Conservation (phyloP, 345 rosid genomes). For the Lumnitzera littorea region DNA sequence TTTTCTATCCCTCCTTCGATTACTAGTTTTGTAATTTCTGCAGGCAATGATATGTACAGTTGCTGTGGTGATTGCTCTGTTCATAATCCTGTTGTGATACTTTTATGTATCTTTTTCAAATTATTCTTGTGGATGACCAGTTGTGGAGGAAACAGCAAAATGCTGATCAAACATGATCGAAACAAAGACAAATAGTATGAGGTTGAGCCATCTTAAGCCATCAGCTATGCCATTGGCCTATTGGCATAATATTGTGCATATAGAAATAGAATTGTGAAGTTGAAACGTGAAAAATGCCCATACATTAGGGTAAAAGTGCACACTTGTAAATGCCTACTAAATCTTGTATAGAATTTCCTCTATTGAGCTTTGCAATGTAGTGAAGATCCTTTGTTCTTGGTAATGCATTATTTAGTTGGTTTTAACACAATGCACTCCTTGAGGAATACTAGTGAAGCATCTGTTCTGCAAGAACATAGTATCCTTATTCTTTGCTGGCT, state of each 20-base stretch:
- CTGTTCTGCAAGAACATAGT: background rate
- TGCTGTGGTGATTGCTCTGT: conserved; percentile 37
- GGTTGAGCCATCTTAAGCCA: background rate
- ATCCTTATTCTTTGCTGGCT: conserved; percentile 7
- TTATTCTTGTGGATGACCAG: background rate
- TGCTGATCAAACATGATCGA: background rate
- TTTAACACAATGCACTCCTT: too few relatives aligned
- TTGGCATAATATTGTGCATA: background rate
- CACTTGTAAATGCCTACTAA: too few relatives aligned
- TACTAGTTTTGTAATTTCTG: conserved; percentile 12
- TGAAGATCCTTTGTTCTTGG: too few relatives aligned
- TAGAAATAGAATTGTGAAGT: background rate
- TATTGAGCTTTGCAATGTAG: too few relatives aligned
- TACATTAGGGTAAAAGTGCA: too few relatives aligned
- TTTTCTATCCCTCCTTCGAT: background rate
- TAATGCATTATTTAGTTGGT: too few relatives aligned
- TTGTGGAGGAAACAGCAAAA: too few relatives aligned
- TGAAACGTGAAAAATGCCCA: too few relatives aligned
- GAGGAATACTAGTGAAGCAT: too few relatives aligned
- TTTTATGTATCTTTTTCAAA: background rate
- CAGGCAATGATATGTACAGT: conserved; percentile 77
- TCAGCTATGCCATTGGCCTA: background rate
- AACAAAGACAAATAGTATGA: background rate
- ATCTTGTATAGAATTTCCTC: too few relatives aligned
- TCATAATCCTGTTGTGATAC: conserved; percentile 35